Base-by-base conservation (phyloP, 176 grass and related monocot genomes). In the Puccinellia tenuiflora region DNA sequence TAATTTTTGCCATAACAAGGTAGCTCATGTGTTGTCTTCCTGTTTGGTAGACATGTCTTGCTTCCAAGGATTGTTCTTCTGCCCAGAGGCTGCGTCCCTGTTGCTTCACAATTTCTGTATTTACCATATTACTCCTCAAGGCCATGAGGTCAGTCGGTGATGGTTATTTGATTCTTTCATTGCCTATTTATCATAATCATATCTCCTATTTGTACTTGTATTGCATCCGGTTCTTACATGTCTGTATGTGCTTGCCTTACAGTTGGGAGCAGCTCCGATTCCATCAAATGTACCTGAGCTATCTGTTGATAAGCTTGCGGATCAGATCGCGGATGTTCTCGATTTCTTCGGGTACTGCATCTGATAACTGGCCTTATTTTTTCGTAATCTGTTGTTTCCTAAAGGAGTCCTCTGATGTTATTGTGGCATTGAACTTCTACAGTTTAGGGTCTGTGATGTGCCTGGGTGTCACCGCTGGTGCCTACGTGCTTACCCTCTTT, bases 21-120 rank as follows among this genome's bases (percentile, higher is more conserved):
- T 26, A 52, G 35, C 57, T 88, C 62, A 79, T 84, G 5, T 69
- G 15, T 28, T 42, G 10, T 52, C 31, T 70, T 65, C 33, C 43
- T 92, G 21, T 87, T 79, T 63, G 70, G 71, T 62, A 98, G 96
- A 98, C 88, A 91, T 95, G 88, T 95, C 96, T 77, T 98, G 96
- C 86, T 98, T 95, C 68, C 92, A 98, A 93, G 96, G 96, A 89
- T 93, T 98, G 87, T 89, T 98, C 43, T 98, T 98, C 88, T 98
- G 96, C 39, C 92, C 96, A 20, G 96, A 98, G 86, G 92, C 92
- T 16, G 80, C 80, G 60, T 93, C 96, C 55, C 83, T 98, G 82
- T 90, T 95, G 43, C 92, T 98, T 85, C 91, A 95, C 81, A 98
- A 95, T 43, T 98, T 95, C 55, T 98, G 96, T 57, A 86, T 98